Percentiles rank a stretch among this genome's conserved stretches.
phyloP scores from a whole-genome alignment of 352 stramenopile genomes.

The Pythium inflatum region DNA sequence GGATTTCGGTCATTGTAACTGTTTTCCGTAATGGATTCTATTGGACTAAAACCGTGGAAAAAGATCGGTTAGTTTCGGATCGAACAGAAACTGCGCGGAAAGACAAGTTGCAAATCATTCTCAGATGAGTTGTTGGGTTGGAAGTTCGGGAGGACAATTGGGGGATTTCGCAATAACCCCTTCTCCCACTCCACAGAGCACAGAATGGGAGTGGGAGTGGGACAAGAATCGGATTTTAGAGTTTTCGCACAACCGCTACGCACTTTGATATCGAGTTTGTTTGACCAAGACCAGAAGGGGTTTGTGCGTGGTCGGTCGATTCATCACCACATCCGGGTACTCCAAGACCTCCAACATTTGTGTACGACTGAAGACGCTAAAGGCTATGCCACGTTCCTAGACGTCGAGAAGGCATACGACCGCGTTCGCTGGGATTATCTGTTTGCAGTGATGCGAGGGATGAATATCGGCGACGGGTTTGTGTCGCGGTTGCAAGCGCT shows the following conservation, averaged over 20 bases:
- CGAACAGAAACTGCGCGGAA: too few species aligned
- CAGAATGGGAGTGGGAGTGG: too few species aligned
- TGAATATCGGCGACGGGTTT: neutral
- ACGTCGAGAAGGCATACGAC: slow-evolving; percentile 8
- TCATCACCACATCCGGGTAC: slow-evolving; percentile 26
- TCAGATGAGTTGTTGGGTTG: too few species aligned
- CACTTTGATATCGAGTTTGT: too few species aligned
- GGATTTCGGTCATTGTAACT: neutral
- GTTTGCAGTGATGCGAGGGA: neutral
- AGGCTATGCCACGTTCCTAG: slow-evolving; percentile 19
- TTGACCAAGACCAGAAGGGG: slow-evolving; percentile 36
- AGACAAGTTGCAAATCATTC: too few species aligned
- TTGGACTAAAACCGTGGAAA: neutral
- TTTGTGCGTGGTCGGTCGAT: slow-evolving; percentile 25
- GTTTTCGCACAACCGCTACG: too few species aligned
- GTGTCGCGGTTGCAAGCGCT: neutral
- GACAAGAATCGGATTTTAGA: too few species aligned
- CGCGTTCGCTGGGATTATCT: neutral
- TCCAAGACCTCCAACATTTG: slow-evolving; percentile 29
- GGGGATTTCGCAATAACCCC: too few species aligned
- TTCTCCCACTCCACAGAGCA: too few species aligned
- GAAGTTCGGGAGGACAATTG: too few species aligned
- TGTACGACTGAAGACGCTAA: slow-evolving; percentile 6
- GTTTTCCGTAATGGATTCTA: neutral
- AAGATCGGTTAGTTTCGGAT: too few species aligned